Conservation (phyloP, 176 grass and related monocot genomes). For the Cymbopogon citratus region DNA sequence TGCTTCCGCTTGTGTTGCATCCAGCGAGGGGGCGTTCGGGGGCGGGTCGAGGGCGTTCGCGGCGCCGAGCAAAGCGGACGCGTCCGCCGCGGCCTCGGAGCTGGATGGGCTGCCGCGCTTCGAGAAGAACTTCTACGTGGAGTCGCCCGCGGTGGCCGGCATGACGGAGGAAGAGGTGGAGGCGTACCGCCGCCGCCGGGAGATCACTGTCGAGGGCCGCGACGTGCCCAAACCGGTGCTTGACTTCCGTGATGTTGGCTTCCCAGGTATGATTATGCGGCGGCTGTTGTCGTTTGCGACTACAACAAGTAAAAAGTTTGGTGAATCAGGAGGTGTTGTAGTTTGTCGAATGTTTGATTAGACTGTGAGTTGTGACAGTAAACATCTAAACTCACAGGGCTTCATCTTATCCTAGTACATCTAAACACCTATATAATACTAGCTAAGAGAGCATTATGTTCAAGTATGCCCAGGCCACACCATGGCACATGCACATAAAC, state of each 20-base stretch:
- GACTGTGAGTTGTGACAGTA: background rate
- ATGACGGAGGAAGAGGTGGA: slow-evolving; percentile 79
- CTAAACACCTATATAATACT: too few species aligned
- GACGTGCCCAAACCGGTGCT: slow-evolving; percentile 85
- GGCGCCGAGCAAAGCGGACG: slow-evolving; percentile 47
- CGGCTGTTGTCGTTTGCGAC: background rate
- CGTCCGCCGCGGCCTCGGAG: slow-evolving; percentile 37
- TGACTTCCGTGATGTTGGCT: slow-evolving; percentile 65
- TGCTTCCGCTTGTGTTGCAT: slow-evolving; percentile 22
- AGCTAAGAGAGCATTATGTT: background rate
- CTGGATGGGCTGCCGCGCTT: slow-evolving; percentile 82
- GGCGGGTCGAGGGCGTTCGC: slow-evolving; percentile 57
- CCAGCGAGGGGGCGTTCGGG: slow-evolving; percentile 61
- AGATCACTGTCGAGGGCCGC: slow-evolving; percentile 76
- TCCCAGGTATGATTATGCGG: slow-evolving; percentile 54
- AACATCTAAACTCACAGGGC: too few species aligned
- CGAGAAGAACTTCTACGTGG: slow-evolving; percentile 97
- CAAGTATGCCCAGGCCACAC: background rate
- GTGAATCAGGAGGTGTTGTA: background rate
- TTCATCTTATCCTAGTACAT: background rate
- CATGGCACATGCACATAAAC: background rate
- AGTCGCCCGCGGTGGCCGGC: slow-evolving; percentile 55
- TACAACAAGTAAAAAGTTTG: background rate
- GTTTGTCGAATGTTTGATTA: background rate
- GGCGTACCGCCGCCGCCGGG: slow-evolving; percentile 69